Conservation (phyloP, 2,329 filamentous ascomycete genomes). For the Nothopassalora personata region DNA sequence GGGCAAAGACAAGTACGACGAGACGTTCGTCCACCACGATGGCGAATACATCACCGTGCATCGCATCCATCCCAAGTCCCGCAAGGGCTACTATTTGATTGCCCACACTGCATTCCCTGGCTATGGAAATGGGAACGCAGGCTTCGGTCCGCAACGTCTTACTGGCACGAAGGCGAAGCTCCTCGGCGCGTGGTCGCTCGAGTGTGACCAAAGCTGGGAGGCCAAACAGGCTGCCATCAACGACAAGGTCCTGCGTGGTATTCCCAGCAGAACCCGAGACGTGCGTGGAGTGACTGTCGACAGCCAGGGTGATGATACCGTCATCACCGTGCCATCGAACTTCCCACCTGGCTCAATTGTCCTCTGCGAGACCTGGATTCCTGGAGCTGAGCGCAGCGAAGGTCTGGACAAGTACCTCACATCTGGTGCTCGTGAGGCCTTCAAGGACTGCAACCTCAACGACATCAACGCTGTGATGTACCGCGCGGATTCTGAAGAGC, state of each 20-base stretch:
- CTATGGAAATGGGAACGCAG: constrained; percentile 76
- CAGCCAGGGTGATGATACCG: constrained; percentile 65
- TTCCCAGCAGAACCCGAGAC: constrained; percentile 76
- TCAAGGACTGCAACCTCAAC: constrained; percentile 65
- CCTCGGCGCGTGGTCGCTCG: constrained; percentile 85
- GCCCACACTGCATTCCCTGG: constrained; percentile 94
- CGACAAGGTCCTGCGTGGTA: constrained; percentile 70
- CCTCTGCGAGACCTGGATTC: constrained; percentile 93
- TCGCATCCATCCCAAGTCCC: constrained; percentile 82
- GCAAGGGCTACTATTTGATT: constrained; percentile 91
- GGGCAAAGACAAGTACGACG: constrained; percentile 90
- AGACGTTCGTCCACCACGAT: constrained; percentile 95
- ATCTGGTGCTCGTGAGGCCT: constrained; percentile 71
- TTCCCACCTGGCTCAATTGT: constrained; percentile 94
- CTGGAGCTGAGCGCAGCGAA: constrained; percentile 73
- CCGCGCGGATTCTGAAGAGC: constrained; percentile 82
- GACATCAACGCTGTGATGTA: constrained; percentile 93
- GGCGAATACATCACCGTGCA: constrained; percentile 96
- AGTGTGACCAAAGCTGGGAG: constrained; percentile 73
- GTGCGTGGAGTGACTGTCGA: constrained; percentile 70
- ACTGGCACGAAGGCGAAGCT: constrained; percentile 78
- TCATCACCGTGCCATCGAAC: constrained; percentile 71
- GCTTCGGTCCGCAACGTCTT: constrained; percentile 72
- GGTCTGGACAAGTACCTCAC: constrained; percentile 84
- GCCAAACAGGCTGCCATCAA: constrained; percentile 58